Evolutionary conservation across 2,329 filamentous ascomycete species (phyloP), one percentile per base, ranked within the genome.

Genomic region (Xylaria digitata): DNA sequence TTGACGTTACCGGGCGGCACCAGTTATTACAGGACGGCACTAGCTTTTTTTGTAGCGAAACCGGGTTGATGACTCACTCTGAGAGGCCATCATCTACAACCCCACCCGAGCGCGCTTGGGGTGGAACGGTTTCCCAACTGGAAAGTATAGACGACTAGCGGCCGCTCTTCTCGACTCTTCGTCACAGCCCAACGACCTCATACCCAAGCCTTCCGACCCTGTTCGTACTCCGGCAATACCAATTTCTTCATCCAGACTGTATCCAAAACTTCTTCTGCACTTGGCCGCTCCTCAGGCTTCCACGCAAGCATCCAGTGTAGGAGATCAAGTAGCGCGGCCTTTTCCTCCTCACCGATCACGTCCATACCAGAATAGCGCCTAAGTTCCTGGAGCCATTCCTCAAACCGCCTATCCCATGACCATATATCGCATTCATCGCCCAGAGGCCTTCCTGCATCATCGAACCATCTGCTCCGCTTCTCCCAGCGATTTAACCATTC

Each of bases 191-290:
- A 21, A 46, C 43, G 19, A 46, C 19, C 43, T 48, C 59, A 61
- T 37, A 6, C 26, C 23, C 30, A 50, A 42, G n/a, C 32, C 19
- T 56, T 50, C 43, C 11, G 40, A 21, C 42, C n/a, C 61, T 50
- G 15, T 21, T 57, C 52, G 11, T 63, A 63, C 43, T 52, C 55
- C 48, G 55, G 55, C 15, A 65, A 9, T 15, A 54, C 23, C 55
- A 55, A 65, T 19, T 60, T 59, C 55, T 48, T 54, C 46, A 65
- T 65, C 55, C 62, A 65, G 9, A n/a, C 55, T 17, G 40, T 37
- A 21, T 60, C 49, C 9, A 64, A 48, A 19, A 59, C n/a, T 11
- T 54, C 48, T 9, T 34, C 26, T 37, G 40, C 40, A 42, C 17
- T 64, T 19, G 62, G 62, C 19, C 55, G 46, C 48, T 26, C 46